These are phyloP conservation scores for Botrytis byssoidea DNA, from an alignment of 2,329 filamentous ascomycete species.

Conservation along the genomic window DNA sequence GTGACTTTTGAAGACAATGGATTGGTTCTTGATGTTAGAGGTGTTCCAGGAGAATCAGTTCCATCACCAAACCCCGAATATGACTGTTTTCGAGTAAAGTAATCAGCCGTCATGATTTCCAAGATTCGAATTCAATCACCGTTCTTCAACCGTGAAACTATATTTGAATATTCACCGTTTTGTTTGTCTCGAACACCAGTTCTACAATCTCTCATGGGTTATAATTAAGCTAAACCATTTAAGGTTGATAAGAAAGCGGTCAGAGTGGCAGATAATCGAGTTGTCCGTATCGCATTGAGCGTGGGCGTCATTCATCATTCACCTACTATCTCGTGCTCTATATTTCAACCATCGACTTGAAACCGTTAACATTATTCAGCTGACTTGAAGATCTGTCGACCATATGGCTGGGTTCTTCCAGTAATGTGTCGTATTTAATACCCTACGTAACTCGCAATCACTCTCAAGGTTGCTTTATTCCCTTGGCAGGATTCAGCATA, in stretches of 20 bases:
- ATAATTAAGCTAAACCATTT: background rate
- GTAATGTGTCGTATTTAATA: conserved; percentile 14
- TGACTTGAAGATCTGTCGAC: conserved; percentile 10
- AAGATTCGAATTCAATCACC: background rate
- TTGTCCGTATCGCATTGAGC: background rate
- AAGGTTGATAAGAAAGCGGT: conserved; percentile 20
- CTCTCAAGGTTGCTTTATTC: conserved; percentile 25
- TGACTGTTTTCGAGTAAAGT: conserved; percentile 30
- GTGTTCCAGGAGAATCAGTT: conserved; percentile 30
- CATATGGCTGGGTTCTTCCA: background rate
- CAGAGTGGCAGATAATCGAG: conserved; percentile 5
- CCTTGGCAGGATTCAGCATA: conserved; percentile 23
- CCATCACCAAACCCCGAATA: conserved; percentile 30
- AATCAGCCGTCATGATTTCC: conserved; percentile 35
- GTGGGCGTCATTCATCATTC: conserved; percentile 9
- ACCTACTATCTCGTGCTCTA: conserved; percentile 16
- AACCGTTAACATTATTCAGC: conserved; percentile 13
- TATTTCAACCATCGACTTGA: conserved; percentile 3
- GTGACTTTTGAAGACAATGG: conserved; percentile 80
- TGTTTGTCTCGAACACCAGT: conserved; percentile 6
- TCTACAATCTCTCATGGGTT: background rate
- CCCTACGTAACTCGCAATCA: background rate
- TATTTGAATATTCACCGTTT: background rate
- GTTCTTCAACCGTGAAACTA: background rate
- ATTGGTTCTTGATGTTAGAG: conserved; percentile 43